Evolutionary conservation across 495 filamentous ascomycete species (phyloP), one percentile per base, ranked within the genome.

Genomic region (Copromyces sp.): DNA sequence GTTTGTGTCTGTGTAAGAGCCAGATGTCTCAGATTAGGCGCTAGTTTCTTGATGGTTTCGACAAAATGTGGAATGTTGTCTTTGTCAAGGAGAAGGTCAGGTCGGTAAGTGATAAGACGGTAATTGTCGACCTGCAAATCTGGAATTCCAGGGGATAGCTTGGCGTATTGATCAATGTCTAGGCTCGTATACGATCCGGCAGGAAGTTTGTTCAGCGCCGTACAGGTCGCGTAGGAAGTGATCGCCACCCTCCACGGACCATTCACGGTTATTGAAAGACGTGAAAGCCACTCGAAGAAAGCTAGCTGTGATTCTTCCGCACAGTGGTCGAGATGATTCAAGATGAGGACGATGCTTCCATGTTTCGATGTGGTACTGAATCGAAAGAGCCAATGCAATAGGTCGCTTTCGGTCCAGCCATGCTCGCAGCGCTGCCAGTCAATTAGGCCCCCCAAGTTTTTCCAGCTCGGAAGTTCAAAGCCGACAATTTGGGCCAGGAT

Each of bases 401-500:
- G 42, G 9, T 78, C 77, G 4, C 45, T 29, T 37, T 77, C 53
- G 35, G 69, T 78, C 75, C 73, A 75, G 32, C 73, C 74, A 37
- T 65, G 65, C 39, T 73, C 68, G 45, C 45, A 39, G 47, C 65
- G 32, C 3, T 44, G 47, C 45, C 53, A 72, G 47, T 39, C 37
- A 35, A 39, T 24, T 6, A 68, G 53, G 65, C 45, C 17, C 20
- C 5, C 41, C 9, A 14, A 38, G 44, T 16, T 44, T 65, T 37
- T 32, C 20, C 39, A 40, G 2, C 3, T 2, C 39, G 8, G 39
- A 40, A 12, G 39, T n/a, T 47, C 71, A 53, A 72, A 71, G 12
- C 74, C 38, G 24, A 74, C 41, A 16, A 78, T 74, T 41, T 78
- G 76, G 47, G 74, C 41, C 7, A 78, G 9, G 40, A 78, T 73